Evolutionary conservation across 257 asterid genomes (phyloP).

Genomic region (Cruciata laevipes): DNA sequence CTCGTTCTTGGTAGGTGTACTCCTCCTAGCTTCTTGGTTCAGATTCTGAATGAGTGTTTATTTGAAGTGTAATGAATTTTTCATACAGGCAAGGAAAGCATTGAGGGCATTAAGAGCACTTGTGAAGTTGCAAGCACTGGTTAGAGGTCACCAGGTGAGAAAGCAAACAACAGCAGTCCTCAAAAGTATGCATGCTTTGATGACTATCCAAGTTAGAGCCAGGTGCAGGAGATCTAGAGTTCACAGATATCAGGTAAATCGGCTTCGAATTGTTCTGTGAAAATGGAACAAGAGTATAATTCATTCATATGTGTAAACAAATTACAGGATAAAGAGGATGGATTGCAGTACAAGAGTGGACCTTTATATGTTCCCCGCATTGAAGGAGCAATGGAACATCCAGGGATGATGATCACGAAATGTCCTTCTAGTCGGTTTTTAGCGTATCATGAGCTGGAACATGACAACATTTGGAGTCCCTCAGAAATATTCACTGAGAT

Average conservation of each 20-base stretch:
- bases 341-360: conserved; percentile 35
- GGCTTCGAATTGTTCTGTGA: background rate
- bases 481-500: conserved; percentile 43
- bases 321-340: conserved; percentile 29
- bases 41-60: conserved; percentile 2
- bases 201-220: conserved; percentile 67
- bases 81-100: conserved; percentile 66
- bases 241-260: conserved; percentile 24
- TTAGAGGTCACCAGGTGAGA: conserved; percentile 67
- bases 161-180: conserved; percentile 46
- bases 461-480: conserved; percentile 34
- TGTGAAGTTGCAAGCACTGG: conserved; percentile 74
- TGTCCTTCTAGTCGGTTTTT: conserved; percentile 29
- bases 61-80: background rate
- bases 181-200: conserved; percentile 53
- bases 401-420: conserved; percentile 15
- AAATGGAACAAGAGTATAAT: too few relatives aligned
- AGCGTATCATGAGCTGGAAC: background rate
- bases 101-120: conserved; percentile 55
- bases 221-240: conserved; percentile 41
- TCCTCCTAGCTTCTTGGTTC: background rate
- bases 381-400: conserved; percentile 28
- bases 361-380: conserved; percentile 15
- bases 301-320: too few relatives aligned
- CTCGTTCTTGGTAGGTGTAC: conserved; percentile 46